These are phyloP conservation scores for Ascochyta lentis DNA, from an alignment of 2,329 filamentous ascomycete species.

Conservation along the genomic window DNA sequence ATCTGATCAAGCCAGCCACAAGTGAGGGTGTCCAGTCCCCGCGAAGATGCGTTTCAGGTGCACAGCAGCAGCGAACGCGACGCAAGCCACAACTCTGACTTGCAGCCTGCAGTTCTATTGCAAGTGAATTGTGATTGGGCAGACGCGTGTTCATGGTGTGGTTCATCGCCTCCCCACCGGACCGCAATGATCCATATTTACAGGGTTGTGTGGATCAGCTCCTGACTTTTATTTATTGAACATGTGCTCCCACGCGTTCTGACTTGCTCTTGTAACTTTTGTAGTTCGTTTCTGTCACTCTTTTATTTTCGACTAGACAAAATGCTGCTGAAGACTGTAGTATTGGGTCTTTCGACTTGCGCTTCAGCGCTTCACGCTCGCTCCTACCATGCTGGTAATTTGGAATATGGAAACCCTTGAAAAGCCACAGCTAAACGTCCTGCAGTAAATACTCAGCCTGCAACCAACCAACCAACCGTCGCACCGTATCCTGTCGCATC, in stretches of 20 bases:
- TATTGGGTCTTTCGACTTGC: slow-evolving; percentile 21
- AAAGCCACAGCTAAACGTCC: no score
- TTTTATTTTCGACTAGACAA: slow-evolving; percentile 9
- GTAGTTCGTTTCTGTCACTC: slow-evolving; percentile 15
- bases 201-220: slow-evolving; percentile 8
- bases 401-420: background rate
- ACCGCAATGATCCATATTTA: slow-evolving; percentile 6
- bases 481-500: slow-evolving; percentile 18
- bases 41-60: slow-evolving; percentile 1
- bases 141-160: slow-evolving; percentile 3
- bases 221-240: slow-evolving; percentile 8
- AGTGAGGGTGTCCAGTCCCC: background rate
- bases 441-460: background rate
- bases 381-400: slow-evolving; percentile 5
- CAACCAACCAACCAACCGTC: slow-evolving; percentile 13
- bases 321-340: slow-evolving; percentile 17
- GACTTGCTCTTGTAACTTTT: background rate
- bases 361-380: slow-evolving; percentile 26
- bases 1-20: slow-evolving; percentile 4
- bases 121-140: slow-evolving; percentile 1
- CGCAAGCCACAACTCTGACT: slow-evolving; percentile 4
- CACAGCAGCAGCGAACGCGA: slow-evolving; percentile 2
- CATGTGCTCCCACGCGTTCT: background rate
- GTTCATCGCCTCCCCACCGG: background rate
- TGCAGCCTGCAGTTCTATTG: background rate